Percentiles rank a stretch among this genome's conserved stretches.
phyloP scores from a whole-genome alignment of 192 early-diverging fungal species.

The Kickxella alabastrina region DNA sequence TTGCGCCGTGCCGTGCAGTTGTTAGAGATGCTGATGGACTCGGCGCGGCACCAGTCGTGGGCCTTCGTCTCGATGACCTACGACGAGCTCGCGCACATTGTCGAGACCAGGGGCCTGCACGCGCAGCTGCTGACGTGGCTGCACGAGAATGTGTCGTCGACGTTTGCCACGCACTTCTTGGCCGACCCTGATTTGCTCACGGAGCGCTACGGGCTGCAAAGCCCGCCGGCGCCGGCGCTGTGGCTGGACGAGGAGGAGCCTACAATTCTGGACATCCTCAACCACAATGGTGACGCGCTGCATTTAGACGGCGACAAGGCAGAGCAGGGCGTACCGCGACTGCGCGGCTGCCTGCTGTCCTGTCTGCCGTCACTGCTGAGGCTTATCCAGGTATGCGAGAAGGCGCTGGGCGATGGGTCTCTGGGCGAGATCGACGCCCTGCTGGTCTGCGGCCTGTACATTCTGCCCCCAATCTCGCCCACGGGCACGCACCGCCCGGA shows the following conservation, averaged over 20 bases:
- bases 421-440: slow-evolving; percentile 66
- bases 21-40: slow-evolving; percentile 55
- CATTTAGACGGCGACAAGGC: not conserved
- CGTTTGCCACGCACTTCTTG: slow-evolving; percentile 61
- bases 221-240: slow-evolving; percentile 11
- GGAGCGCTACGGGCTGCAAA: slow-evolving; percentile 11
- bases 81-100: slow-evolving; percentile 67
- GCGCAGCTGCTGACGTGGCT: slow-evolving; percentile 62
- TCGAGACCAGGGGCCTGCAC: slow-evolving; percentile 55
- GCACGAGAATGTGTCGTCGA: slow-evolving; percentile 58
- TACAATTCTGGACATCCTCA: slow-evolving; percentile 32
- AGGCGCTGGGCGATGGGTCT: slow-evolving; percentile 50
- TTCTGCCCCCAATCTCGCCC: slow-evolving; percentile 21
- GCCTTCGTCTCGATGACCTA: slow-evolving; percentile 64
- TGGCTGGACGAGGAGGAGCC: slow-evolving; percentile 34
- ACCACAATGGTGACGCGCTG: slow-evolving; percentile 28
- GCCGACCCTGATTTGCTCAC: slow-evolving; percentile 35
- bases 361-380: slow-evolving; percentile 66
- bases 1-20: slow-evolving; percentile 56
- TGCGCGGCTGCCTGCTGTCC: slow-evolving; percentile 45
- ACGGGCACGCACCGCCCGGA: slow-evolving; percentile 4
- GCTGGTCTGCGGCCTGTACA: slow-evolving; percentile 60
- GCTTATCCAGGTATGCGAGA: slow-evolving; percentile 69
- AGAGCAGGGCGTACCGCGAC: not conserved
- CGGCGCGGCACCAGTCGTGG: slow-evolving; percentile 51